Base-by-base conservation (phyloP, 108 stramenopile genomes). In the Cylindrotheca closterium region DNA sequence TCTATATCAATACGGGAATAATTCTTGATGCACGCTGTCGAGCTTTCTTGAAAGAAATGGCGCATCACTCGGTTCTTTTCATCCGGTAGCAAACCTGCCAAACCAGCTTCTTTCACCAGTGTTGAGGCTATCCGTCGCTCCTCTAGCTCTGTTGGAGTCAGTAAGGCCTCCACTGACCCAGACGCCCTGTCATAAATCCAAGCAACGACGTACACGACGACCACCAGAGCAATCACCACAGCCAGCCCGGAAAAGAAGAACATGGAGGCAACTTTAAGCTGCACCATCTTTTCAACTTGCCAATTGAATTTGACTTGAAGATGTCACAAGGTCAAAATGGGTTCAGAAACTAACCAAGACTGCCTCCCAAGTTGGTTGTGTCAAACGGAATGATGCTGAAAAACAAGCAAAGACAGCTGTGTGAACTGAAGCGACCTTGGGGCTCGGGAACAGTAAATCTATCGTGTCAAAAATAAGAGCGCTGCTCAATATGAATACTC, bases 31-130 rank as follows among this genome's bases (percentile, higher is more conserved):
- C n/a, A n/a, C n/a, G n/a, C n/a, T n/a, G n/a, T 48, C 1, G 55
- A 27, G 28, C 25, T 28, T 19, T 55, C 17, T 1, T 57, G 47
- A 57, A 67, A 67, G 22, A 56, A 67, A 15, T 24, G 32, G 1
- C 55, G 37, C 32, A 23, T 48, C 1, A 67, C 29, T 15, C 46
- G 45, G 19, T 1, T 49, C 1, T 52, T 28, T 30, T 67, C 65
- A 19, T 55, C 45, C 0, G 54, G 12, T 24, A 67, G 30, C 26
- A 67, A 30, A 3, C 65, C 65, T 12, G 65, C 65, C 65, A 67
- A 48, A 0, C 65, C 65, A 21, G 65, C 30, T 46, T 49, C 33
- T 5, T 15, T 45, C 28, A 33, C 34, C 1, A 67, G 4, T 1
- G 32, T 46, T 1, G 55, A 47, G 8, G 65, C 55, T 12, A 42